phyloP scores from a whole-genome alignment of 495 filamentous ascomycete species.

The Hypomontagnella monticulosa region DNA sequence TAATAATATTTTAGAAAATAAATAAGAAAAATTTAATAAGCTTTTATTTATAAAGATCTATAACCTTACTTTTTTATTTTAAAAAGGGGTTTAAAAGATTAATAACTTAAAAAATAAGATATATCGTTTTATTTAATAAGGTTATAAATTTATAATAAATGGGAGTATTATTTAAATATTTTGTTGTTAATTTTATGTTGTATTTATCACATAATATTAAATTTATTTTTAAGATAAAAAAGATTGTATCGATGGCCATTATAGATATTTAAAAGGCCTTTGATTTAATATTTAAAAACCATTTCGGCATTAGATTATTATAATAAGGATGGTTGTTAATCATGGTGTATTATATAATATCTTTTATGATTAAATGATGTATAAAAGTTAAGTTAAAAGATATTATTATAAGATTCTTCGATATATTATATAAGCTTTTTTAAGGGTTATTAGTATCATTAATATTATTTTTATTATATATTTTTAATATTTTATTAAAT shows the following conservation, averaged over 20 bases:
- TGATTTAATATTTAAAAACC: background rate
- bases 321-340: background rate
- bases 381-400: background rate
- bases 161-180: background rate
- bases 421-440: conserved; percentile 1
- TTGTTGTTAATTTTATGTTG: background rate
- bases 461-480: conserved; percentile 5
- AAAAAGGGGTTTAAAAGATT: conserved; percentile 1
- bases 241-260: background rate
- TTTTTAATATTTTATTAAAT: background rate
- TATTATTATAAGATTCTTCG: background rate
- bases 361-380: background rate
- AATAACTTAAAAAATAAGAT: background rate
- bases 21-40: conserved; percentile 1
- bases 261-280: conserved; percentile 3
- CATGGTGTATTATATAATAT: background rate
- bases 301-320: background rate
- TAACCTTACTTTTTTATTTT: background rate
- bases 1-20: background rate
- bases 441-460: background rate
- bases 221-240: background rate
- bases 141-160: background rate
- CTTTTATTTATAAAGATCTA: background rate
- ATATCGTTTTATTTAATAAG: background rate
- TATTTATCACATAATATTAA: background rate